Conservation (phyloP, 129 eudicot species). For the Flaveria robusta region DNA sequence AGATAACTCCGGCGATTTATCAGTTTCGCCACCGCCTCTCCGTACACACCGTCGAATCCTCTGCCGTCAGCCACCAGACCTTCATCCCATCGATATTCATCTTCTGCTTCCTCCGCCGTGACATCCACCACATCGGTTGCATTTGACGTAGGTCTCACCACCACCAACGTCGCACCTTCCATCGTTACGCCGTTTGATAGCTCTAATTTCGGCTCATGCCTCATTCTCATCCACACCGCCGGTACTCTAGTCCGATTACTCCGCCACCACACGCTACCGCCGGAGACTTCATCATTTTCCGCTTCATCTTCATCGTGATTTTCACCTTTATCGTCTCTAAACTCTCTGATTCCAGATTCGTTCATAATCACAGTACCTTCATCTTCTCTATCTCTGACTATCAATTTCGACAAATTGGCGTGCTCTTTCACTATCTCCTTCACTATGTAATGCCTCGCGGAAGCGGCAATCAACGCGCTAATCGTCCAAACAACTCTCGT, state of each 20-base stretch:
- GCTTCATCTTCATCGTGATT: slow-evolving; percentile 21
- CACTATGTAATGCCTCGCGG: slow-evolving; percentile 62
- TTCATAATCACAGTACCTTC: slow-evolving; percentile 53
- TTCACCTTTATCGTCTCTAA: slow-evolving; percentile 34
- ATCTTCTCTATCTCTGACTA: slow-evolving; percentile 46
- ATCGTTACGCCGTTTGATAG: slow-evolving; percentile 45
- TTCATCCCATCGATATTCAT: slow-evolving; percentile 44
- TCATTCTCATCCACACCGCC: slow-evolving; percentile 70
- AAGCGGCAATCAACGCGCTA: slow-evolving; percentile 58
- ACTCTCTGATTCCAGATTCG: slow-evolving; percentile 43
- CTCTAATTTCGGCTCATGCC: slow-evolving; percentile 52
- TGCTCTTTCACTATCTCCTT: slow-evolving; percentile 49
- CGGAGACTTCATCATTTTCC: slow-evolving; percentile 11
- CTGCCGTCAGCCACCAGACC: slow-evolving; percentile 34
- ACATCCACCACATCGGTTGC: neutral
- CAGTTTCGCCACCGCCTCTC: slow-evolving; percentile 57
- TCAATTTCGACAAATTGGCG: slow-evolving; percentile 10
- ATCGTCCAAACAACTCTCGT: slow-evolving; percentile 71
- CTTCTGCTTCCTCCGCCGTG: slow-evolving; percentile 15
- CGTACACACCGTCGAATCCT: slow-evolving; percentile 53
- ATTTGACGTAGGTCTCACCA: slow-evolving; percentile 46
- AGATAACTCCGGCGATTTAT: slow-evolving; percentile 58
- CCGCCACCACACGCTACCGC: slow-evolving; percentile 57
- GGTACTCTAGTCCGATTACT: slow-evolving; percentile 60
- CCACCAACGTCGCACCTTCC: slow-evolving; percentile 68